Conservation (phyloP, 106 monocot genomes). For the Agapanthus africanus region DNA sequence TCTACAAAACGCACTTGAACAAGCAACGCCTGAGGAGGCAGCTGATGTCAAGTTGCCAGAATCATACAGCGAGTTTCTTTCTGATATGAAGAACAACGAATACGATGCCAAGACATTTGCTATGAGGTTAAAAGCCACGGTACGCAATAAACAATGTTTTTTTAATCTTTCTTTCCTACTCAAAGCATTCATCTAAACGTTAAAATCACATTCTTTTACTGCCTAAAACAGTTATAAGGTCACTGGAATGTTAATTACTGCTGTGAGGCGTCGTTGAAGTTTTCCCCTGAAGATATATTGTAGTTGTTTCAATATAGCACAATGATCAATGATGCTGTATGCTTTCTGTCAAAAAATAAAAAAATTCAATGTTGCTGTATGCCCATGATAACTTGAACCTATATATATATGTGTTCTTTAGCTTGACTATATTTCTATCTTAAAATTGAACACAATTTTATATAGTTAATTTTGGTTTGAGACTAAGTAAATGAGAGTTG, state of each 20-base stretch:
- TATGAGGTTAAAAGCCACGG: slow-evolving; percentile 68
- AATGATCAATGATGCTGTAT: no score
- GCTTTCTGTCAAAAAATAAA: no score
- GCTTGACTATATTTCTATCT: no score
- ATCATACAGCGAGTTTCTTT: slow-evolving; percentile 66
- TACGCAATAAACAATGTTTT: slow-evolving; percentile 18
- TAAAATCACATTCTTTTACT: neutral
- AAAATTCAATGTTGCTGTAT: no score
- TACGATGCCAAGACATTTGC: slow-evolving; percentile 85
- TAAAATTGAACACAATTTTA: no score
- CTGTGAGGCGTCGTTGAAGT: neutral
- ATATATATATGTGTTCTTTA: no score
- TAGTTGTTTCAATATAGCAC: neutral
- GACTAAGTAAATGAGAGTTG: no score
- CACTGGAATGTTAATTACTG: neutral
- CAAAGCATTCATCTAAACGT: neutral
- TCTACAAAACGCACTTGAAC: slow-evolving; percentile 48
- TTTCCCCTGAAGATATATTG: no score
- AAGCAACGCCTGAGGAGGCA: slow-evolving; percentile 52
- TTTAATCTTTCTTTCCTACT: neutral
- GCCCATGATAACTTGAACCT: no score
- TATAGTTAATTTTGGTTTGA: no score
- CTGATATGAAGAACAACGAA: slow-evolving; percentile 59
- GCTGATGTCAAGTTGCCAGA: slow-evolving; percentile 39
- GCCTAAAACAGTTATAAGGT: neutral